Evolutionary conservation across 441 rosid species (phyloP).

Genomic region (Populus tomentosa): DNA sequence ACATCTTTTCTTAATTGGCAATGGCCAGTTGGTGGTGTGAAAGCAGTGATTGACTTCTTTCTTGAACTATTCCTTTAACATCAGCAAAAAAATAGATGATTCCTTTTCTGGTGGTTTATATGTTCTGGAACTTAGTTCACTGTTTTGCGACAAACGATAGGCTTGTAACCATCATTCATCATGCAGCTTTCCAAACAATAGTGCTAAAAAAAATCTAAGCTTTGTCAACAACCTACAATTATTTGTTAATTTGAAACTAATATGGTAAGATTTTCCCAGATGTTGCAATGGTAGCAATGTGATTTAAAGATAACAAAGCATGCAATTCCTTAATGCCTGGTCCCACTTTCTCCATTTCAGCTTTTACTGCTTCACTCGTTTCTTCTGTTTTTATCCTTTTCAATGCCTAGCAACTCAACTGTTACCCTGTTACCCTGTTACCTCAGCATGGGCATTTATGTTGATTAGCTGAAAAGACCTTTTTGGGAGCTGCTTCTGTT

Average conservation of each 20-base stretch:
- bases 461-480: background rate
- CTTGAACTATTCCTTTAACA: background rate
- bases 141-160: no score
- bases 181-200: background rate
- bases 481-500: background rate
- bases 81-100: no score
- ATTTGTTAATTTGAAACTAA: background rate
- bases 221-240: background rate
- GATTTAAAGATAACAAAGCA: background rate
- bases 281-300: background rate
- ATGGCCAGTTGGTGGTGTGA: background rate
- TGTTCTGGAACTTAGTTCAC: no score
- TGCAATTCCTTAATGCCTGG: background rate
- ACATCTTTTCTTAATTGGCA: no score
- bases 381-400: background rate
- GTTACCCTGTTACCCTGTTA: no score
- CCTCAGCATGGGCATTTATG: background rate
- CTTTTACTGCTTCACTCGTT: background rate
- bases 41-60: background rate
- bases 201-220: background rate
- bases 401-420: background rate
- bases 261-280: background rate
- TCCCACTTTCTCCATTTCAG: background rate
- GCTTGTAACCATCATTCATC: background rate
- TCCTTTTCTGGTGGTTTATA: no score